These are phyloP conservation scores for Dothideomycetes sp. DNA, from an alignment of 2,329 filamentous ascomycete species.

Conservation along the genomic window DNA sequence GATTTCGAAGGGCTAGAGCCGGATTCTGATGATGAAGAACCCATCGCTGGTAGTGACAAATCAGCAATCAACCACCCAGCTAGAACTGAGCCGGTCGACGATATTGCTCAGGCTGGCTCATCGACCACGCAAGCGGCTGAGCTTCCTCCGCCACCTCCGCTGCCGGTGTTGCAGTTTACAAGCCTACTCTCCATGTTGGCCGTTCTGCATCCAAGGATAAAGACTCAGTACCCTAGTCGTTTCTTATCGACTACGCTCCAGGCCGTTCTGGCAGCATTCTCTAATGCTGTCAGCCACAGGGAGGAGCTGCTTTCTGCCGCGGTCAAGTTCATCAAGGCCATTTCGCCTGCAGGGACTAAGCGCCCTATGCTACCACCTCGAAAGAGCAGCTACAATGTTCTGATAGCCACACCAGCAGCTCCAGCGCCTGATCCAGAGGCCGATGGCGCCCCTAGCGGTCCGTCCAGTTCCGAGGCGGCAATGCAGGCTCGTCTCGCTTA, in stretches of 20 bases:
- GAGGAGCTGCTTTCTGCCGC: slow-evolving; percentile 60
- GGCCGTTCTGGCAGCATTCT: slow-evolving; percentile 57
- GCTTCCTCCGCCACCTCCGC: slow-evolving; percentile 22
- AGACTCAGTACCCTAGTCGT: slow-evolving; percentile 65
- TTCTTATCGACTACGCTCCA: slow-evolving; percentile 70
- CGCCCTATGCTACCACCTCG: slow-evolving; percentile 53
- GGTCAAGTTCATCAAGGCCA: slow-evolving; percentile 57
- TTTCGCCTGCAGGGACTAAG: slow-evolving; percentile 56
- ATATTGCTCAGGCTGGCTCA: slow-evolving; percentile 6
- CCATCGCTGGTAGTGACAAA: slow-evolving; percentile 11
- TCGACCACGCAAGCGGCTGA: slow-evolving; percentile 20
- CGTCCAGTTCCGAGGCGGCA: slow-evolving; percentile 42
- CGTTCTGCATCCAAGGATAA: slow-evolving; percentile 62
- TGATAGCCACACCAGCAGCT: slow-evolving; percentile 4
- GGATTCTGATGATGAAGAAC: slow-evolving; percentile 43
- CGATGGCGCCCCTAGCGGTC: slow-evolving; percentile 28
- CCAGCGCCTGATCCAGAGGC: slow-evolving; percentile 47
- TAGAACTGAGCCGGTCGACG: slow-evolving; percentile 13
- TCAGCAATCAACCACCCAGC: slow-evolving; percentile 16
- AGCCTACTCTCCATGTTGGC: slow-evolving; percentile 60
- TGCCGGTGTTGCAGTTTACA: slow-evolving; percentile 49
- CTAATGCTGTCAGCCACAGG: slow-evolving; percentile 40
- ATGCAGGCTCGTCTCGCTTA: slow-evolving; percentile 57
- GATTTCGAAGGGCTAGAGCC: slow-evolving; percentile 40
- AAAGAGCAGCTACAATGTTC: slow-evolving; percentile 32